These are phyloP conservation scores for Mucor mucedo DNA, from an alignment of 371 early-diverging fungal genomes.

Conservation along the genomic window DNA sequence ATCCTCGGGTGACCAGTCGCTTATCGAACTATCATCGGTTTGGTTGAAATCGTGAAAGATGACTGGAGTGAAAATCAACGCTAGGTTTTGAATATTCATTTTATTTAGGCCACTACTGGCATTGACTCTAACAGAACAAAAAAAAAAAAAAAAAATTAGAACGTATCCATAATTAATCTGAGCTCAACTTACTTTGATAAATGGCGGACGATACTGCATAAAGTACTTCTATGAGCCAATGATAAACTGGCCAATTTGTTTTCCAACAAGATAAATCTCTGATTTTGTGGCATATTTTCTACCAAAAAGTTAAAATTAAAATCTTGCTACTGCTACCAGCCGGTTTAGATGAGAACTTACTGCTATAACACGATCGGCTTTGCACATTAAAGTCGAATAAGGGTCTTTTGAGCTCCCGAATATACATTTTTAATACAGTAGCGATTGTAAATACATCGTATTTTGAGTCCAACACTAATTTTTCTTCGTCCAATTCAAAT, in stretches of 20 bases:
- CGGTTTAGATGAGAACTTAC: conserved; percentile 34
- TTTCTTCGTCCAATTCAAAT: conserved; percentile 62
- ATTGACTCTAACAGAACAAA: conserved; percentile 35
- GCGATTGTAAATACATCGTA: conserved; percentile 68
- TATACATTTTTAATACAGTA: conserved; percentile 64
- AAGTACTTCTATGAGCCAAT: conserved; percentile 57
- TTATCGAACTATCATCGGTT: conserved; percentile 22
- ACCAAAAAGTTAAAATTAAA: neutral
- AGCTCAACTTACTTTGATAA: conserved; percentile 49
- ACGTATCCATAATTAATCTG: too few relatives aligned
- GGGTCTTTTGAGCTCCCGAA: conserved; percentile 68
- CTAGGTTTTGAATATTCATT: conserved; percentile 63
- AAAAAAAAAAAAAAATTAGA: neutral
- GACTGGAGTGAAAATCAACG: conserved; percentile 66
- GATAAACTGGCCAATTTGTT: conserved; percentile 47
- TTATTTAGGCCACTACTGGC: conserved; percentile 53
- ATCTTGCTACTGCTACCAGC: neutral
- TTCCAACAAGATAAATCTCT: conserved; percentile 34
- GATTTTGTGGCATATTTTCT: conserved; percentile 28
- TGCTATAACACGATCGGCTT: conserved; percentile 58
- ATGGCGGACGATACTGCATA: conserved; percentile 54
- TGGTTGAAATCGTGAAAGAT: conserved; percentile 67
- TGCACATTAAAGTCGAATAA: conserved; percentile 59
- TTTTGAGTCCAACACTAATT: conserved; percentile 40
- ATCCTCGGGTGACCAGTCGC: conserved; percentile 37